A percentile compares a stretch with the other conserved stretches of the same genome.
phyloP scores from a whole-genome alignment of 805 yeast species.

The Torulaspora delbrueckii region DNA sequence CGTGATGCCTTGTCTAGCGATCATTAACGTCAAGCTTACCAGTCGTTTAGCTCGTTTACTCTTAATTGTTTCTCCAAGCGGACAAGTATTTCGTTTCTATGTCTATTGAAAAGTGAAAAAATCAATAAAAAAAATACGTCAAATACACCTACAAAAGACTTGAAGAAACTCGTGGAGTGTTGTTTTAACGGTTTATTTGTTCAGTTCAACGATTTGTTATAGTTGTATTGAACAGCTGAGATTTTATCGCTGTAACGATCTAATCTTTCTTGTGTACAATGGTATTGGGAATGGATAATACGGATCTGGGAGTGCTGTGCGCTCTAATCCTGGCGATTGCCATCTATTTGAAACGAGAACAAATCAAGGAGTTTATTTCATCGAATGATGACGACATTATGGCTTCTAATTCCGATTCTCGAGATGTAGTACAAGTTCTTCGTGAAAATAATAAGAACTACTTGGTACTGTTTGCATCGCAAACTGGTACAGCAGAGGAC shows the following conservation, averaged over 20 bases:
- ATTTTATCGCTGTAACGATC: neutral
- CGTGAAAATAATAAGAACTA: conserved; percentile 64
- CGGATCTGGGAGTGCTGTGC: conserved; percentile 64
- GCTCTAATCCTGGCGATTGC: conserved; percentile 61
- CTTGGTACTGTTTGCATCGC: conserved; percentile 85
- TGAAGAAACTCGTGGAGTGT: neutral
- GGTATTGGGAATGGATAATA: conserved; percentile 56
- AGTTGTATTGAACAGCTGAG: neutral
- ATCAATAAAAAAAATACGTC: neutral
- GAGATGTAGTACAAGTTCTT: conserved; percentile 57
- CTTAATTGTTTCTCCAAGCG: conserved; percentile 5
- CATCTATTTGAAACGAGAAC: conserved; percentile 64
- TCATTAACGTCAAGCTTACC: neutral
- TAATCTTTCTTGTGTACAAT: conserved; percentile 26
- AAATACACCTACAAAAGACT: conserved; percentile 4
- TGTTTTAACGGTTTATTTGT: too few species aligned
- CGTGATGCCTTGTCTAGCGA: neutral
- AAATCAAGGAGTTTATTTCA: conserved; percentile 34
- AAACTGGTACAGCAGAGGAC: conserved; percentile 98
- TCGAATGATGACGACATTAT: conserved; percentile 38
- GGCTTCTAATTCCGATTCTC: conserved; percentile 40
- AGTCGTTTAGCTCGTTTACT: conserved; percentile 6
- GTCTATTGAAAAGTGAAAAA: conserved; percentile 3
- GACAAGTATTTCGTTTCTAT: conserved; percentile 6
- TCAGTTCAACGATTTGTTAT: neutral